Conservation (phyloP, 352 stramenopile species). For the Globisporangium takayamanum region DNA sequence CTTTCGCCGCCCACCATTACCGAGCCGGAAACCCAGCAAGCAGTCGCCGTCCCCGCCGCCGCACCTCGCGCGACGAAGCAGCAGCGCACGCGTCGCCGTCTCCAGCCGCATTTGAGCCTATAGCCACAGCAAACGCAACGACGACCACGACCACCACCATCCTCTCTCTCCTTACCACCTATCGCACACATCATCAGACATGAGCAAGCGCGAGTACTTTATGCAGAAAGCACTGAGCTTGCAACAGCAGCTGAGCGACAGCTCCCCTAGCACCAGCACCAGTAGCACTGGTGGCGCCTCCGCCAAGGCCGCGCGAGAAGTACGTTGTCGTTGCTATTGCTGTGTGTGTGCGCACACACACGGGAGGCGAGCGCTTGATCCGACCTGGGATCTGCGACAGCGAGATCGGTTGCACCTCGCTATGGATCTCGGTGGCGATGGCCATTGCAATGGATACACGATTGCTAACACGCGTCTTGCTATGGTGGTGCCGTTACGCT, state of each 20-base stretch:
- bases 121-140: slow-evolving; percentile 8
- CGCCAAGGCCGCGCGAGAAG: slow-evolving; percentile 52
- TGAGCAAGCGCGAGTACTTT: slow-evolving; percentile 83
- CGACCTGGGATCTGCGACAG: no score
- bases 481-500: not conserved
- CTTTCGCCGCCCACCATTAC: slow-evolving; percentile 5
- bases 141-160: no score
- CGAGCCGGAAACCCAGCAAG: slow-evolving; percentile 5
- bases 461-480: not conserved
- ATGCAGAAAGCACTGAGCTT: slow-evolving; percentile 78
- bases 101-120: not conserved
- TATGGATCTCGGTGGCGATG: not conserved
- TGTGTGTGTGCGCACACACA: not conserved
- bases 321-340: slow-evolving; percentile 20
- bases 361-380: not conserved
- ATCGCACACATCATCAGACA: slow-evolving; percentile 22
- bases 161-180: slow-evolving; percentile 3
- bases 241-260: slow-evolving; percentile 65
- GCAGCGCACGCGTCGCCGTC: not conserved
- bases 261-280: slow-evolving; percentile 19
- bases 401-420: not conserved
- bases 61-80: not conserved
- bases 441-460: not conserved
- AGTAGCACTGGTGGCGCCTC: slow-evolving; percentile 15
- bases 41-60: not conserved